A percentile compares a stretch with the other conserved stretches of the same genome.
Conservation (phyloP, 2,329 filamentous ascomycete genomes). For the Cordyceps javanica region DNA sequence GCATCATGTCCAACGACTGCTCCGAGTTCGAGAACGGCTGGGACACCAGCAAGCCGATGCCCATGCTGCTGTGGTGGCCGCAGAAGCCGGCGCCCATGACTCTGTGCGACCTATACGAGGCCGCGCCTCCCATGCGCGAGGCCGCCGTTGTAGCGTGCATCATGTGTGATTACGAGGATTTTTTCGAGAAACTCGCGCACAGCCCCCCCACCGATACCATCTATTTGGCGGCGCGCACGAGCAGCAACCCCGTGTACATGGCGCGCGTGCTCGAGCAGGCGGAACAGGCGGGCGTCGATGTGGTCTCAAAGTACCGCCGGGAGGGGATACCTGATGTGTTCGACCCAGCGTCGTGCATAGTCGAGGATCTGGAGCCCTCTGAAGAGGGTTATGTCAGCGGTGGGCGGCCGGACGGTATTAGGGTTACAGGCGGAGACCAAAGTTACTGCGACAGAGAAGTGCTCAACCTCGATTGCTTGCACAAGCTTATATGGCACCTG, state of each 20-base stretch:
- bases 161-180: conserved; percentile 1
- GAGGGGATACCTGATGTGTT: no score
- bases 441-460: neutral
- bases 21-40: conserved; percentile 1
- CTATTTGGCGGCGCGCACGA: conserved; percentile 1
- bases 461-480: neutral
- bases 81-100: neutral
- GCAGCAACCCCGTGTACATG: neutral
- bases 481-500: conserved; percentile 5
- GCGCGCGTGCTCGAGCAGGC: neutral
- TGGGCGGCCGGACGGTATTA: no score
- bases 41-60: neutral
- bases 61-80: neutral
- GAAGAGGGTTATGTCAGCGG: no score
- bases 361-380: conserved; percentile 2
- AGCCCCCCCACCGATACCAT: neutral
- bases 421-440: no score
- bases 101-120: neutral
- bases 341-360: no score
- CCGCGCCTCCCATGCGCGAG: neutral
- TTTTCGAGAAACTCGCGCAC: neutral
- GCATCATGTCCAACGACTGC: conserved; percentile 6
- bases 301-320: no score
- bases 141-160: neutral
- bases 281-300: neutral